Evolutionary conservation across 805 yeast species (phyloP).

Genomic region (Brettanomyces sp.): DNA sequence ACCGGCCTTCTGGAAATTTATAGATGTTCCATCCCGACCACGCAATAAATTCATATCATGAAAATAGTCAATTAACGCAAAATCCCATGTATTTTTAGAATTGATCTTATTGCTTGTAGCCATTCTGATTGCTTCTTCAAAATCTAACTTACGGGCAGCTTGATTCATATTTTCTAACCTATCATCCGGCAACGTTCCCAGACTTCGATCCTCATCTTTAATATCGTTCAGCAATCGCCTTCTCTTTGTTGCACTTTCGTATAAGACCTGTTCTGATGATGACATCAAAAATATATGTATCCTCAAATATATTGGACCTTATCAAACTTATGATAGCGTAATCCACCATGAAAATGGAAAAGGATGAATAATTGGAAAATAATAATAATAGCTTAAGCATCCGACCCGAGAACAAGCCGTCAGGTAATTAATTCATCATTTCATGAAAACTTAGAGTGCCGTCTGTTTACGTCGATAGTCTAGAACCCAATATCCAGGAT

Average conservation of each 20-base stretch:
- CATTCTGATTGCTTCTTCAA: constrained; percentile 18
- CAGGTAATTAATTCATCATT: too few species aligned
- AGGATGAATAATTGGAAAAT: too few species aligned
- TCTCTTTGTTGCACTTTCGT: neutral
- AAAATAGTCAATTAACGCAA: constrained; percentile 43
- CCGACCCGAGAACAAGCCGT: too few species aligned
- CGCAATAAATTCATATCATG: constrained; percentile 38
- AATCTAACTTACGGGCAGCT: constrained; percentile 5
- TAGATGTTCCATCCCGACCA: constrained; percentile 31
- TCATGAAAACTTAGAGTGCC: too few species aligned
- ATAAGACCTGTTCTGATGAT: neutral
- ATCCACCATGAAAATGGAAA: too few species aligned
- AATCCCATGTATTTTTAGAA: constrained; percentile 39
- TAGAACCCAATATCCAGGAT: too few species aligned
- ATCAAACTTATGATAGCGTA: too few species aligned
- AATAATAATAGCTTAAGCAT: too few species aligned
- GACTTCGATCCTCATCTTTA: neutral
- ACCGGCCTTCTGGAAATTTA: constrained; percentile 35
- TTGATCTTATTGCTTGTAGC: constrained; percentile 34
- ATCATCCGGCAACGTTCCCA: neutral
- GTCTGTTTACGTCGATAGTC: too few species aligned
- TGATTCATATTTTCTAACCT: neutral
- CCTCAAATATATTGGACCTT: too few species aligned
- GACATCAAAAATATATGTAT: too few species aligned
- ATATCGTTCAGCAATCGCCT: neutral